Evolutionary conservation across 2,329 filamentous ascomycete genomes (phyloP), one percentile per base, ranked within the genome.

Genomic region (Neoarthrinium moseri): DNA sequence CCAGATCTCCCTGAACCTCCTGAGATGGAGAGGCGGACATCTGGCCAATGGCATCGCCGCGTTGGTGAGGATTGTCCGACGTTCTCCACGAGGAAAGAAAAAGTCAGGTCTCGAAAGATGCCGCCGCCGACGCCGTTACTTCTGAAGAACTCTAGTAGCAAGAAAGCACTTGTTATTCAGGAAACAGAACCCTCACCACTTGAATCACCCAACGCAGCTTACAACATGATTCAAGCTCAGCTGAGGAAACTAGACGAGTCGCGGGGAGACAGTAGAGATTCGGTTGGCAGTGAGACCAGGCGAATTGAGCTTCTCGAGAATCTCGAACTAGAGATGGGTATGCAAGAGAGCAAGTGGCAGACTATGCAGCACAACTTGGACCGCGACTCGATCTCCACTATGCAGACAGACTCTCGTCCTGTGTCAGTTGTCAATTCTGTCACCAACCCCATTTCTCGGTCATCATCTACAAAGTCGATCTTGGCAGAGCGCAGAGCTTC

Each of bases 271-370:
- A 64, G 61, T 24, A 54, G 57, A 26, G 65, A 65, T 12, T 61
- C 62, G 1, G 58, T 57, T 6, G 67, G 66, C 43, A 72, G 63
- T 50, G 63, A 71, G 22, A 64, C 66, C 12, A 68, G 68, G 45
- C 67, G 72, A 22, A 63, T 77, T 47, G 71, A 68, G 26, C 68
- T 84, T 3, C 65, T 86, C 2, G 74, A 79, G 24, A 75, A 81
- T 48, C 65, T 86, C 2, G 83, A 86, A 56, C 69, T 67, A 49
- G 83, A 86, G 60, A 80, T 86, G 73, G 78, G 75, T 1, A 61
- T 72, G 51, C 77, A 86, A 56, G 79, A 83, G 56, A 71, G 70
- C 44, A 74, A 77, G 52, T 86, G 82, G 83, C 73, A 77, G 46
- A 66, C 74, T 40, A 73, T 84, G 64, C 78, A 80, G 46, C 65